phyloP scores from a whole-genome alignment of 768 basidiomycete species.

The Mycena maculata region DNA sequence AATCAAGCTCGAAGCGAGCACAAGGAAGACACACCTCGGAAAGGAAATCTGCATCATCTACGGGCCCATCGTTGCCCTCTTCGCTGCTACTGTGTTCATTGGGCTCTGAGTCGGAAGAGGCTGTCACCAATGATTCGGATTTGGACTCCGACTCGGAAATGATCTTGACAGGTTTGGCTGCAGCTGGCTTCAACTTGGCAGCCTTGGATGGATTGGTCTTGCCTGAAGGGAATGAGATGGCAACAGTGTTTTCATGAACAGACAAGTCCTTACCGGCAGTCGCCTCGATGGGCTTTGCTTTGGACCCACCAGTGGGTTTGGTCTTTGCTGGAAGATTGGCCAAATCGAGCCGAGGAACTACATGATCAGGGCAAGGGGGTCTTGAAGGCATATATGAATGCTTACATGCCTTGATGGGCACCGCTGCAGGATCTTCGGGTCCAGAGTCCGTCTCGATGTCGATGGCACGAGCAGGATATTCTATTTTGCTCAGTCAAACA shows the following conservation, averaged over 20 bases:
- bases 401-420: neutral
- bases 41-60: too few relatives aligned
- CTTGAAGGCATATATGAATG: neutral
- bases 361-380: neutral
- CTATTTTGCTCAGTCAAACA: neutral
- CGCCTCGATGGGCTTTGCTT: neutral
- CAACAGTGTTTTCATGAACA: neutral
- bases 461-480: neutral
- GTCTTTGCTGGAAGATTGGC: neutral
- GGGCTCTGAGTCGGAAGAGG: neutral
- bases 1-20: too few relatives aligned
- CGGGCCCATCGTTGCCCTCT: neutral
- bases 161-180: neutral
- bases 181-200: neutral
- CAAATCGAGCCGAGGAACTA: neutral
- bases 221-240: neutral
- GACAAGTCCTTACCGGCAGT: neutral
- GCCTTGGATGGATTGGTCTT: neutral
- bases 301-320: neutral
- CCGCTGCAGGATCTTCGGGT: conserved; percentile 35
- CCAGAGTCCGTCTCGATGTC: conserved; percentile 33
- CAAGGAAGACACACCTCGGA: too few relatives aligned
- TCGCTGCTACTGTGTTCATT: neutral
- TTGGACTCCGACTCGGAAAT: neutral
- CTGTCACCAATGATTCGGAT: neutral